Evolutionary conservation across 495 filamentous ascomycete species (phyloP).

Genomic region (Lepraria neglecta): DNA sequence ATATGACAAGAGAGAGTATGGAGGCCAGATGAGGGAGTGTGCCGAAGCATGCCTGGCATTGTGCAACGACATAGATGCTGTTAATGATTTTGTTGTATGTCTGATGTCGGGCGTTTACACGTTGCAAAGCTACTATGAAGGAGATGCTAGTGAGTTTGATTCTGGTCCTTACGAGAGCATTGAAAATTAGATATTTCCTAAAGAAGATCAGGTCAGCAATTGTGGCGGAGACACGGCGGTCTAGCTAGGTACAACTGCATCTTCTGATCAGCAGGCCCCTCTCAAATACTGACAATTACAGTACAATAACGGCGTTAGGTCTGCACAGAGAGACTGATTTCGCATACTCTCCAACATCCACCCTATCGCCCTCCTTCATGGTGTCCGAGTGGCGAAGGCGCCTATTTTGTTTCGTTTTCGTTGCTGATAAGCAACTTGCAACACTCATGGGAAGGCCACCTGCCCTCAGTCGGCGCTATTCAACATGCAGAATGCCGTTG

Average conservation of each 20-base stretch:
- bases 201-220: constrained; percentile 37
- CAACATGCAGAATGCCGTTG: constrained; percentile 49
- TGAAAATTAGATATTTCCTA: not conserved
- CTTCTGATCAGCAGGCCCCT: no score
- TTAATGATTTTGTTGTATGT: constrained; percentile 45
- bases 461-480: constrained; percentile 48
- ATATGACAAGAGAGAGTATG: constrained; percentile 32
- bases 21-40: constrained; percentile 36
- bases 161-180: not conserved
- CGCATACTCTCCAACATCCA: constrained; percentile 27
- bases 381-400: constrained; percentile 45
- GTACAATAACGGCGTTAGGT: constrained; percentile 47
- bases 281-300: not conserved
- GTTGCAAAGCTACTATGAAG: constrained; percentile 42
- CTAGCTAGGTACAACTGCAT: not conserved
- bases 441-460: constrained; percentile 55
- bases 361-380: constrained; percentile 42
- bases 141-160: constrained; percentile 45
- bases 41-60: constrained; percentile 42
- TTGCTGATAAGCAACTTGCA: constrained; percentile 46
- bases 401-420: constrained; percentile 50
- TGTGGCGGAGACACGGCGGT: constrained; percentile 40
- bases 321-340: constrained; percentile 48
- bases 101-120: constrained; percentile 41
- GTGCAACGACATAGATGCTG: constrained; percentile 41